Evolutionary conservation across 257 asterid genomes (phyloP).

Genomic region (Handroanthus guayacan): DNA sequence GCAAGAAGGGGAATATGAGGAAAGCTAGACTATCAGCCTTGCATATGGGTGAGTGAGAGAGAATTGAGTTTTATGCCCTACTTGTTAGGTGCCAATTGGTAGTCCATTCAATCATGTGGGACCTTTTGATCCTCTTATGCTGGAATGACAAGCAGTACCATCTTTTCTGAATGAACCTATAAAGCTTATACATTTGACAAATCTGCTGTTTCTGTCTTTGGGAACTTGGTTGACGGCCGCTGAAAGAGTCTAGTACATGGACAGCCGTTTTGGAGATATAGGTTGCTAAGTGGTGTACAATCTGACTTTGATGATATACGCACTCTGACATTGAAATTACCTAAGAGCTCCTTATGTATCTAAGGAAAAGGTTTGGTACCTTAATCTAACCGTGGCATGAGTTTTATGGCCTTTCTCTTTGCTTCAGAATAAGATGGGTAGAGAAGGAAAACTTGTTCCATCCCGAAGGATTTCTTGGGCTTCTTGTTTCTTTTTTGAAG

Average conservation of each 20-base stretch:
- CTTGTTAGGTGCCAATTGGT: background rate
- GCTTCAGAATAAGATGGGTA: background rate
- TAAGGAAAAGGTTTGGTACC: background rate
- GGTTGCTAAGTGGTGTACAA: background rate
- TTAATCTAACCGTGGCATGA: background rate
- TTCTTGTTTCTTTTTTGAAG: background rate
- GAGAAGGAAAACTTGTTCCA: background rate
- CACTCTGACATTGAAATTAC: background rate
- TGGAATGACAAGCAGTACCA: slow-evolving; percentile 9
- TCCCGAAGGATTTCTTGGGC: background rate
- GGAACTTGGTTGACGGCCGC: slow-evolving; percentile 3
- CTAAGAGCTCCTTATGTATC: background rate
- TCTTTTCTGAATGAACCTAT: background rate
- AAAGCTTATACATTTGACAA: background rate
- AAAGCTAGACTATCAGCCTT: slow-evolving; percentile 8
- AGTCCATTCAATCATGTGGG: background rate
- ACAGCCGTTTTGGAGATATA: background rate
- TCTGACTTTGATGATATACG: background rate
- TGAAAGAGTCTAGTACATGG: background rate
- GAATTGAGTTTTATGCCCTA: background rate
- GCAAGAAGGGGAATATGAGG: slow-evolving; percentile 16
- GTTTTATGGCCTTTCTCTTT: slow-evolving; percentile 1
- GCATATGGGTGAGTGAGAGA: background rate
- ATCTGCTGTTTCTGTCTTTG: background rate
- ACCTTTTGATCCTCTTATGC: background rate